Evolutionary conservation across 306 rosid genomes (phyloP), one percentile per base, ranked within the genome.

Genomic region (Pueraria montana): DNA sequence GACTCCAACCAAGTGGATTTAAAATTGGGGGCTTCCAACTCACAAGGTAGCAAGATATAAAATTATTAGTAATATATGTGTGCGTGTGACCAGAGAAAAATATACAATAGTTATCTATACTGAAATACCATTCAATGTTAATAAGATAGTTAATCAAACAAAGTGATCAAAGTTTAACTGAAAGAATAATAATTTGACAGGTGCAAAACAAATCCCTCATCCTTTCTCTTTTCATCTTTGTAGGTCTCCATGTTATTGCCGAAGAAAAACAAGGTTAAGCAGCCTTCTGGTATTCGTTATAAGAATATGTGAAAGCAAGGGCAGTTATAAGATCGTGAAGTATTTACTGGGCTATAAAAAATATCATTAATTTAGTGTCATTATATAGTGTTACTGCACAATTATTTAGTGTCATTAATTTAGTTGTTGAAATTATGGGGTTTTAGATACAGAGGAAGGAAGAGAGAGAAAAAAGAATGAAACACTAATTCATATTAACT

Each of bases 71-170:
- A 9, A 40, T 40, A 9, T 6, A 8, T n/a, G n/a, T 5, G 18
- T 48, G 55, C 23, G 65, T 11, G 17, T 59, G 34, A 59, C 2
- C 8, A 59, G 36, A 59, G 8, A 59, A 59, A 59, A 59, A 59
- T 36, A 59, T 59, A 59, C 17, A 62, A 14, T 2, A 62, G 42
- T 56, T 43, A n/a, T n/a, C 17, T 42, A 43, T 27, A 45, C 42
- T 23, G 61, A 12, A 61, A 63, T 14, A 18, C 71, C 14, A 46
- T 13, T 40, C 20, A 76, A 65, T 24, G 24, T 20, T 59, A 13
- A 80, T 71, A 45, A 58, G 78, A 71, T 65, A 27, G 77, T 62
- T 62, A 71, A 40, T 26, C n/a, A 48, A 13, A 40, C 11, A 75
- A 38, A 68, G 11, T 10, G 16, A 52, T 34, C 27, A 2, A 42